phyloP scores from a whole-genome alignment of 1,284 basidiomycete genomes.

The Phellopilus nigrolimitatus region DNA sequence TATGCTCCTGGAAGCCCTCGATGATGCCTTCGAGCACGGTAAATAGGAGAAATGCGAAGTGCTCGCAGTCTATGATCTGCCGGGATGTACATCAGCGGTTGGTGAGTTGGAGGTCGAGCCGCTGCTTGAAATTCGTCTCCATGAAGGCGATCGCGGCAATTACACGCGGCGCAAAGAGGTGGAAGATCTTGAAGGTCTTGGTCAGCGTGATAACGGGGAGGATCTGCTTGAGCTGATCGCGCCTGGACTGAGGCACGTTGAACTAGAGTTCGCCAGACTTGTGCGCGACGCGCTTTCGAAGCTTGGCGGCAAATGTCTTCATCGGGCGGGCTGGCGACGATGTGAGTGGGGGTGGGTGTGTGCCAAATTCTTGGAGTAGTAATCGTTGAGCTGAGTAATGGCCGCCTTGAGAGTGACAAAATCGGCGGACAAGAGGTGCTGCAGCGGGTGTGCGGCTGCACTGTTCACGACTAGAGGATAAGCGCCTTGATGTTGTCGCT shows the following conservation, averaged over 20 bases:
- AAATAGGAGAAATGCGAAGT: conserved; percentile 88
- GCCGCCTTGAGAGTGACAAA: conserved; percentile 89
- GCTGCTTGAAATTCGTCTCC: no score
- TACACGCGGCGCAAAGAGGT: no score
- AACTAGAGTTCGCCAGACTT: conserved; percentile 86
- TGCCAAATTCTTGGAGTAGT: conserved; percentile 87
- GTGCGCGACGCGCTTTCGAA: conserved; percentile 86
- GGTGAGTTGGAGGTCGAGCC: conserved; percentile 86
- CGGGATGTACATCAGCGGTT: conserved; percentile 73
- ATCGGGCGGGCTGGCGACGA: no score
- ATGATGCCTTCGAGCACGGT: conserved; percentile 91
- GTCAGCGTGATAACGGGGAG: conserved; percentile 76
- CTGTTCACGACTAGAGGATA: no score
- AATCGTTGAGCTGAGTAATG: conserved; percentile 84
- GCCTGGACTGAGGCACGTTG: conserved; percentile 62
- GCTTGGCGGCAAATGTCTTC: conserved; percentile 97
- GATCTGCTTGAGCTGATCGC: conserved; percentile 83
- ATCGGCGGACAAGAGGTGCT: conserved; percentile 82
- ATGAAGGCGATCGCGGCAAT: no score
- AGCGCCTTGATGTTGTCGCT: no score
- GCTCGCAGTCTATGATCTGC: conserved; percentile 78
- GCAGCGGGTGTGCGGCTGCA: no score
- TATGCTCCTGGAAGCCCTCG: conserved; percentile 79
- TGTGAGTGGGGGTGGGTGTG: conserved; percentile 91
- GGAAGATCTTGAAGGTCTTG: conserved; percentile 74